Conservation (phyloP, 2,329 filamentous ascomycete genomes). For the Tolypocladium inflatum region DNA sequence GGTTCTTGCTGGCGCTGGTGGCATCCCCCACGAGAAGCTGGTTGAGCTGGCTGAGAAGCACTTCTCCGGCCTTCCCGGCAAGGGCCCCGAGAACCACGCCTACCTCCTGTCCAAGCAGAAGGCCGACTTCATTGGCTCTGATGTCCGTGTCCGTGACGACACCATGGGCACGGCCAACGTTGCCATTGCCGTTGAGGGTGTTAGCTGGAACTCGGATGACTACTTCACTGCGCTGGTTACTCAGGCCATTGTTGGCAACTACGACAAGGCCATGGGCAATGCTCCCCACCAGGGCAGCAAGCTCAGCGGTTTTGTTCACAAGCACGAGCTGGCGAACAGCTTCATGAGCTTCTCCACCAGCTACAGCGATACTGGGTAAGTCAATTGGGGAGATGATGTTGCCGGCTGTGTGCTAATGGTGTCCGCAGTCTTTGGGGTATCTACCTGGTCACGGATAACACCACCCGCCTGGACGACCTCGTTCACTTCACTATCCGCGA, state of each 20-base stretch:
- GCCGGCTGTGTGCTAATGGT: slow-evolving; percentile 12
- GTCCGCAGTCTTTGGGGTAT: slow-evolving; percentile 87
- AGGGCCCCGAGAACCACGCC: slow-evolving; percentile 64
- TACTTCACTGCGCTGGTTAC: slow-evolving; percentile 98
- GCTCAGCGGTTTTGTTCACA: slow-evolving; percentile 88
- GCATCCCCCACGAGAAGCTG: slow-evolving; percentile 85
- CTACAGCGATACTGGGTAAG: slow-evolving; percentile 98
- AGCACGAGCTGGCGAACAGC: slow-evolving; percentile 95
- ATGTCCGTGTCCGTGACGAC: slow-evolving; percentile 92
- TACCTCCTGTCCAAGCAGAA: slow-evolving; percentile 73
- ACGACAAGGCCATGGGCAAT: slow-evolving; percentile 97
- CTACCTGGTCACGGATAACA: slow-evolving; percentile 90
- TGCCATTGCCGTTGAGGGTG: slow-evolving; percentile 96
- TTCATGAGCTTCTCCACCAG: slow-evolving; percentile 99
- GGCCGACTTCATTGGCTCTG: slow-evolving; percentile 93
- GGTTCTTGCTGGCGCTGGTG: slow-evolving; percentile 93
- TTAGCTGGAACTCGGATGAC: slow-evolving; percentile 98
- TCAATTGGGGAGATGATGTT: slow-evolving; percentile 3
- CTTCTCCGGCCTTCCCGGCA: slow-evolving; percentile 71
- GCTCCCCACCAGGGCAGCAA: slow-evolving; percentile 97
- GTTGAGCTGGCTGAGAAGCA: slow-evolving; percentile 95
- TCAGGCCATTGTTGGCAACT: slow-evolving; percentile 98
- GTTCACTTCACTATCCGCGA: slow-evolving; percentile 97
- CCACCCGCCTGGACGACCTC: slow-evolving; percentile 82
- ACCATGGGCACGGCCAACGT: slow-evolving; percentile 95